Evolutionary conservation across 2,329 filamentous ascomycete species (phyloP), one percentile per base, ranked within the genome.

Genomic region (Penicillium sp.): DNA sequence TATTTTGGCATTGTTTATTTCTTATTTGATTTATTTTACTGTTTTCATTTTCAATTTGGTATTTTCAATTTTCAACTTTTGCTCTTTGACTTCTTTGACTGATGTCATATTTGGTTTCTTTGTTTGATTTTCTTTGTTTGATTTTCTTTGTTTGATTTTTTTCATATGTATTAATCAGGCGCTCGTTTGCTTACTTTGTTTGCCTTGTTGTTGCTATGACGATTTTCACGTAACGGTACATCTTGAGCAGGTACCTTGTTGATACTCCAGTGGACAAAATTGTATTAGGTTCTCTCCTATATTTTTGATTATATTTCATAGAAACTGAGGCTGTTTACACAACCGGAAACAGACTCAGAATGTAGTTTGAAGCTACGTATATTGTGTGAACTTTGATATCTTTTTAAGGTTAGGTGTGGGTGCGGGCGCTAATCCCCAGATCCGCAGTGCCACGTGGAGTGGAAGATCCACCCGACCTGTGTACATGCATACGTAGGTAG

Each of bases 381-480:
- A 13, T 20, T 45, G 18, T 34, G 18, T 24, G n/a, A 3, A 16
- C n/a, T 39, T 29, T 26, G 31, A 5, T 35, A 20, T 24, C 0
- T 39, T 54, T 50, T 50, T 55, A 55, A 55, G 34, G 22, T 51
- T 45, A 47, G 9, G 3, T 11, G n/a, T 43, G 10, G 37, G 18
- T 20, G 46, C 38, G 39, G 46, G 32, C 32, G 32, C 46, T 50
- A 55, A 32, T 5, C 39, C 45, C 46, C 37, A 5, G 53, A 55
- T 55, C 32, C 26, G 32, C 39, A 50, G 47, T 13, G 31, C 46
- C 46, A 53, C 50, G 43, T 48, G 5, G n/a, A 10, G 7, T 26
- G 34, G 10, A 10, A 24, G 24, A 47, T 46, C 42, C 43, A 47
- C 11, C 32, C 20, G 31, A 26, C 22, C 31, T 9, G 10, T 6